Base-by-base conservation (phyloP, 306 rosid species). In the Acacia acuminata region DNA sequence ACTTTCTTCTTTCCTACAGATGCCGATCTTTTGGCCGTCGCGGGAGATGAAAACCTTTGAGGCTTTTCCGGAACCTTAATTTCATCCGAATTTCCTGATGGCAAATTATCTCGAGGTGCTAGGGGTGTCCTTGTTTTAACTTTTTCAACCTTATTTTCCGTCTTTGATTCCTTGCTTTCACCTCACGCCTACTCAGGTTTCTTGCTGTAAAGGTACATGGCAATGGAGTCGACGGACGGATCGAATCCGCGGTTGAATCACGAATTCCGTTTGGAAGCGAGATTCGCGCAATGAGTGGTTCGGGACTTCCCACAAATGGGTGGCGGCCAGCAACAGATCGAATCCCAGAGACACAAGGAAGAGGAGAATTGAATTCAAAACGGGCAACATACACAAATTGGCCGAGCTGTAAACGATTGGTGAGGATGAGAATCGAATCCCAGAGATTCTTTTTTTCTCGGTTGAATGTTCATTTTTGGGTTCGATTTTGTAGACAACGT, bases 371-470 rank as follows among this genome's bases (percentile, higher is more conserved):
- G 77, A 96, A 90, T 14, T 89, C 88, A 77, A 96, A 89, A 27
- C 98, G 94, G 75, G 94, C 99, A 32, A 96, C 89, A 64, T 96
- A 89, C 65, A 92, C 82, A 47, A 96, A 94, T 61, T 96, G 97
- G 45, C 98, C 97, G 5, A 96, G 88, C 79, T 96, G 99, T 20
- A 96, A n/a, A n/a, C n/a, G n/a, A 86, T 96, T 94, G 70, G 92
- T 81, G 89, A 94, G 94, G 74, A 96, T 92, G 78, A 96, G 97
- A n/a, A n/a, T n/a, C n/a, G n/a, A n/a, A n/a, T n/a, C n/a, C n/a
- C n/a, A n/a, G n/a, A n/a, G n/a, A n/a, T n/a, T n/a, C n/a, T n/a
- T n/a, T n/a, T n/a, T n/a, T n/a, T n/a, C n/a, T n/a, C n/a, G n/a
- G n/a, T n/a, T n/a, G n/a, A n/a, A n/a, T n/a, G n/a, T n/a, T n/a